These are phyloP conservation scores for Penicillium canariense DNA, from an alignment of 495 filamentous ascomycete species.

Conservation along the genomic window DNA sequence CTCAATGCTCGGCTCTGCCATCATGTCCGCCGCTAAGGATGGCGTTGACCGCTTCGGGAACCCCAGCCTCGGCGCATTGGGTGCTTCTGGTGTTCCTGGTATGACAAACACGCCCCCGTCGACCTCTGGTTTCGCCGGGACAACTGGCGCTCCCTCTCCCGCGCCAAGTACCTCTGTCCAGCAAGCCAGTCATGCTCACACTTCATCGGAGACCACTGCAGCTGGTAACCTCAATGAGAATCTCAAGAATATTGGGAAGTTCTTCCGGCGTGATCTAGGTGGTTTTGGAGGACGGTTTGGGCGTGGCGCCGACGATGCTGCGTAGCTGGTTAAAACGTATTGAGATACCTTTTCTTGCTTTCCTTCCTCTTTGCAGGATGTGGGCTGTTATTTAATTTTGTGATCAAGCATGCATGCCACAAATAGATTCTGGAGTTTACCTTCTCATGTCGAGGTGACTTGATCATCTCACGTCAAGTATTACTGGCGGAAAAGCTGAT, in stretches of 20 bases:
- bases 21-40: constrained; percentile 84
- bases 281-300: constrained; percentile 76
- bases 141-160: constrained; percentile 23
- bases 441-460: not conserved
- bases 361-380: not conserved
- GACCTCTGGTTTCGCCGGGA: constrained; percentile 12
- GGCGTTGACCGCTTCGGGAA: constrained; percentile 85
- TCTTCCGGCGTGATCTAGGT: constrained; percentile 87
- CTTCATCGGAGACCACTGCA: constrained; percentile 28
- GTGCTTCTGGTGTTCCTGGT: constrained; percentile 29
- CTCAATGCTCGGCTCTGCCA: constrained; percentile 62
- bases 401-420: constrained; percentile 1
- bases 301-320: constrained; percentile 36
- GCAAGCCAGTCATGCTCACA: constrained; percentile 17
- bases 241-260: constrained; percentile 90
- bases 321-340: constrained; percentile 4
- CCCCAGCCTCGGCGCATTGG: constrained; percentile 31
- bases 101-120: constrained; percentile 16
- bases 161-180: constrained; percentile 14
- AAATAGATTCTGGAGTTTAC: constrained; percentile 1
- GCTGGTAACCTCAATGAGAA: constrained; percentile 80
- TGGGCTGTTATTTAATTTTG: not conserved
- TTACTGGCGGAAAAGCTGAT: not conserved
- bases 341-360: not conserved
- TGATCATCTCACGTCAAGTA: not conserved